A percentile compares a stretch with the other conserved stretches of the same genome.
Conservation (phyloP, 345 rosid genomes). For the Eutrema japonicum region DNA sequence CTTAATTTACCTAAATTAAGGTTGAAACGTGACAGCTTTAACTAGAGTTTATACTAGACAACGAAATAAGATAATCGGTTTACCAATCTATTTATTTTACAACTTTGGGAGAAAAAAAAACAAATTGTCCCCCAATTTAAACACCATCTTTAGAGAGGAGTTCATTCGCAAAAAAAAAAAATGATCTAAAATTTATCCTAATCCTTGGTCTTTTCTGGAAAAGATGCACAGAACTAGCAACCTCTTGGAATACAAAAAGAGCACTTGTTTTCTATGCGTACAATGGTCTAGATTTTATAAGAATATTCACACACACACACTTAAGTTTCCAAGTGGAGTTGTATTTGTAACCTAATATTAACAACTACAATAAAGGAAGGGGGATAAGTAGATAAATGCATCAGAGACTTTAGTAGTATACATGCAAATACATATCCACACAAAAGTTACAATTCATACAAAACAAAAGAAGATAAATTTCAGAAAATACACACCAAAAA, state of each 20-base stretch:
- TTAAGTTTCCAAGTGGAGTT: conserved; percentile 20
- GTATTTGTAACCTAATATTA: conserved; percentile 28
- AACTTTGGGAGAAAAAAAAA: conserved; percentile 11
- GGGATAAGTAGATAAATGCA: conserved; percentile 40
- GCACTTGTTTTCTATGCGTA: neutral
- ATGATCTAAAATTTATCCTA: neutral
- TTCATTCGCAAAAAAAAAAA: neutral
- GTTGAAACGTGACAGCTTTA: conserved; percentile 2
- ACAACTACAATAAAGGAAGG: conserved; percentile 27
- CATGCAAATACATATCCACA: conserved; percentile 39
- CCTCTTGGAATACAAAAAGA: conserved; percentile 3
- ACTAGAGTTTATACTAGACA: conserved; percentile 22
- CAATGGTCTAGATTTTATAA: neutral
- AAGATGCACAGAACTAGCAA: conserved; percentile 11
- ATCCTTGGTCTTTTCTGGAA: conserved; percentile 9
- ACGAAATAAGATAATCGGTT: neutral
- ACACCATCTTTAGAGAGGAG: neutral
- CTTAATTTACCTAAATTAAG: neutral
- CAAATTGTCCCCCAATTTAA: conserved; percentile 5
- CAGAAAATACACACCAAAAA: conserved; percentile 37
- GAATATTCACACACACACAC: conserved; percentile 16
- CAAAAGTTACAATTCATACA: conserved; percentile 32
- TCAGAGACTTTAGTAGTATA: conserved; percentile 36
- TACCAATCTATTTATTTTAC: conserved; percentile 2
- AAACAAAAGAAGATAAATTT: neutral